Conservation (phyloP, 805 yeast species). For the Tetrapisispora taiwanensis region DNA sequence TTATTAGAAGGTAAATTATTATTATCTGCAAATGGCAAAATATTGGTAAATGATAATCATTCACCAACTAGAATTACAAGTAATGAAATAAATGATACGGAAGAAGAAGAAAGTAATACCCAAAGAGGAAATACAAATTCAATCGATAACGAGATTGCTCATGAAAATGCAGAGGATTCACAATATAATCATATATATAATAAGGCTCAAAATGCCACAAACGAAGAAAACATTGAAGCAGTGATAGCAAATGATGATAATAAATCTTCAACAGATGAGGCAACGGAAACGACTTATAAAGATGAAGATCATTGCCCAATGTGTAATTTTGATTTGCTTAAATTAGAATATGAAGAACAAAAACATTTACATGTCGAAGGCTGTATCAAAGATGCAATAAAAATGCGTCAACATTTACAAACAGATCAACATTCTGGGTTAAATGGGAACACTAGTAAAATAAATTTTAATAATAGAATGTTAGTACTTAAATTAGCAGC, state of each 20-base stretch:
- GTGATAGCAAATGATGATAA: too few relatives aligned
- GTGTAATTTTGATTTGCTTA: constrained; percentile 21
- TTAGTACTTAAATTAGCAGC: constrained; percentile 49
- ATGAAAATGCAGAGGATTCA: too few relatives aligned
- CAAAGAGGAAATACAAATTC: too few relatives aligned
- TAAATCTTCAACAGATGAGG: too few relatives aligned
- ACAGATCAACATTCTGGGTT: neutral
- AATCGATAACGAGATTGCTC: too few relatives aligned
- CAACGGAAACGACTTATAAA: neutral
- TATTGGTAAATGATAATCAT: neutral
- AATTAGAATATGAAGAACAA: constrained; percentile 12
- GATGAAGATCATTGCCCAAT: constrained; percentile 34
- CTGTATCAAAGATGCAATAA: constrained; percentile 55
- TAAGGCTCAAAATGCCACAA: too few relatives aligned
- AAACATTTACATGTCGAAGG: constrained; percentile 60
- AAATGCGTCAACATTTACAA: constrained; percentile 31
- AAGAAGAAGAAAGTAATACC: too few relatives aligned
- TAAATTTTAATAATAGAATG: constrained; percentile 53
- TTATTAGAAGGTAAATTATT: constrained; percentile 23
- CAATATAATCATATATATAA: too few relatives aligned
- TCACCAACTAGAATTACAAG: neutral
- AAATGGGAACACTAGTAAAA: neutral
- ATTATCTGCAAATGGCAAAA: constrained; percentile 11
- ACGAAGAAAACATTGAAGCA: too few relatives aligned
- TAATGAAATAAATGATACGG: too few relatives aligned